Evolutionary conservation across 23 red algal species (phyloP), one percentile per base, ranked within the genome.

Genomic region (Cyanidiococcus yangmingshanensis): DNA sequence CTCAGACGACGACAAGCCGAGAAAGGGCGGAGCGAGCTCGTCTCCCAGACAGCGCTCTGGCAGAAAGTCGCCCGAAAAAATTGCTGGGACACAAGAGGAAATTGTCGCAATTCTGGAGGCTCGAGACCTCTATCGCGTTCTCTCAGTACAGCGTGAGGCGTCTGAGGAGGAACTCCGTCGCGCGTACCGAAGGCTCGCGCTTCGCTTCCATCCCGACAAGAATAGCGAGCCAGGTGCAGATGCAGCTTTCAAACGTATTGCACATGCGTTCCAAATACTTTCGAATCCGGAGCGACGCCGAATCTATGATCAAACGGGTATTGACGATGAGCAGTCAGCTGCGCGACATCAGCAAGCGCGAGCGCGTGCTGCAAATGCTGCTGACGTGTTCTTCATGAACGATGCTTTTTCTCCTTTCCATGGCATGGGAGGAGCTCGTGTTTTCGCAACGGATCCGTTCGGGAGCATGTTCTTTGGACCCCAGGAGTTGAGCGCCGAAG

Each of bases 131-230:
- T 96, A 96, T 39, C 37, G 80, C 37, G 82, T 90, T 21, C 87
- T 96, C 0, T 87, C 86, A 1, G 92, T 96, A 39, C 39, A 79
- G 34, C 79, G 75, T 1, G 57, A 86, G 41, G 92, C 87, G 17
- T 74, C 78, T 21, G 59, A 74, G 2, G 88, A 78, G 27, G 85
- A 80, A 0, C 37, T 96, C 16, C 84, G 86, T 37, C 86, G 87
- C 24, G 92, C 92, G 3, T 96, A 96, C 59, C 79, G 81, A 12
- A 87, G 87, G 39, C 79, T 84, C 68, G 88, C 87, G 27, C 76
- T 96, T 38, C 86, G 89, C 63, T 89, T 82, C 76, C 92, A 81
- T 57, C 78, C 78, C 3, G 78, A 81, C 32, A 81, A 81, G 78
- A 81, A 81, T 59, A 58, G 45, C 39, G 78, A 81, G 39, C 82